A percentile compares a stretch with the other conserved stretches of the same genome.
phyloP scores from a whole-genome alignment of 2,329 filamentous ascomycete species.

The Talaromyces rugulosus region DNA sequence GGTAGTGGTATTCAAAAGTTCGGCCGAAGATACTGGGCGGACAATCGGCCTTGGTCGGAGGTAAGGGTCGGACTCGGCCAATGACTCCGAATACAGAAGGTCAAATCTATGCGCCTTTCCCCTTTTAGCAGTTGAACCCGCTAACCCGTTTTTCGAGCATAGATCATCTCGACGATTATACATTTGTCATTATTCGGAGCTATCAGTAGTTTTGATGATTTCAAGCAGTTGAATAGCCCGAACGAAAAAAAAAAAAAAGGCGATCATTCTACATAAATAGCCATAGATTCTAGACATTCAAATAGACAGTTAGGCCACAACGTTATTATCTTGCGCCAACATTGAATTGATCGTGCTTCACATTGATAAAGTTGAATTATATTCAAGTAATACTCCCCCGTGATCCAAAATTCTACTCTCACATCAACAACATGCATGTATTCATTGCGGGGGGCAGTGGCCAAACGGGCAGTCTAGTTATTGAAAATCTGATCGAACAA shows the following conservation, averaged over 20 bases:
- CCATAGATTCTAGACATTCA: background rate
- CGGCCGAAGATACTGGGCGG: background rate
- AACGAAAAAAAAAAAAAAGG: background rate
- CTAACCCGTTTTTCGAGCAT: background rate
- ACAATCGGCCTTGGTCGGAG: background rate
- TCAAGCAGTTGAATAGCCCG: background rate
- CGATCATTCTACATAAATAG: background rate
- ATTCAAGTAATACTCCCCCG: background rate
- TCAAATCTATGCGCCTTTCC: background rate
- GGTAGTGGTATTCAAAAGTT: background rate
- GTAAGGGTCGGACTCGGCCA: background rate
- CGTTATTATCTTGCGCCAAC: background rate
- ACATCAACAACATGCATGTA: conserved; percentile 8
- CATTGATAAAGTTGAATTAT: background rate
- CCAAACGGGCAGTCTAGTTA: conserved; percentile 10
- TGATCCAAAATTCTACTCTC: background rate
- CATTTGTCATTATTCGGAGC: background rate
- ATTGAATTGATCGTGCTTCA: background rate
- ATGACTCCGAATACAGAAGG: background rate
- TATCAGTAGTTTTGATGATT: background rate
- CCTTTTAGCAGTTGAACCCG: background rate
- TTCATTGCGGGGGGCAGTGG: conserved; percentile 10
- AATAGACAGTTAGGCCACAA: background rate
- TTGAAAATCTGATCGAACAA: conserved; percentile 5
- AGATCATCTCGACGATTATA: background rate